Conservation (phyloP, 169 alveolate species). For the Amoebophrya sp. region DNA sequence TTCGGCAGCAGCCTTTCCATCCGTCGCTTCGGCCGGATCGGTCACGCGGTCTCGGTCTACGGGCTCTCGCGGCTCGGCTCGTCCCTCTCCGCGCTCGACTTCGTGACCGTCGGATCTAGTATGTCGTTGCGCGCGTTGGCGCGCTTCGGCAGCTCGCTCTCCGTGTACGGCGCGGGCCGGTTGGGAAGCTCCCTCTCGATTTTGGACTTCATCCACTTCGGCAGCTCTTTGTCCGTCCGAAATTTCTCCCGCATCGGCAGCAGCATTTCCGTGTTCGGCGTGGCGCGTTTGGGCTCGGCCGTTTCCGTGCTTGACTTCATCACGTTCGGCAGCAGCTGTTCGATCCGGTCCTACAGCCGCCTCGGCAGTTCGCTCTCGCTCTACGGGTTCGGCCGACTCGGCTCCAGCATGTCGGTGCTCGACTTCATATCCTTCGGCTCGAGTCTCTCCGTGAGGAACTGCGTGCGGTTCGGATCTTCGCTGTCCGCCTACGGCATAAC, state of each 20-base stretch:
- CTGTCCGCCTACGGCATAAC: neutral
- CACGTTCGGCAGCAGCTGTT: neutral
- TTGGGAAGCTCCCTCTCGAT: neutral
- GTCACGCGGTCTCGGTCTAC: neutral
- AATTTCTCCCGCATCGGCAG: neutral
- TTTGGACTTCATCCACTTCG: neutral
- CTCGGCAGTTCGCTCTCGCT: neutral
- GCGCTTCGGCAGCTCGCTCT: neutral
- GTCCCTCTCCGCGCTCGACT: neutral
- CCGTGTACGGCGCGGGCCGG: neutral
- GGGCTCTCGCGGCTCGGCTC: constrained; percentile 20
- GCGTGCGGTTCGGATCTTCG: neutral
- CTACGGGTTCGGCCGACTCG: neutral
- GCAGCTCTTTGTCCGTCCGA: neutral
- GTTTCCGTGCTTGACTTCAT: neutral
- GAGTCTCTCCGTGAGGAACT: neutral
- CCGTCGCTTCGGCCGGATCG: constrained; percentile 19
- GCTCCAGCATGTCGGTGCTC: neutral
- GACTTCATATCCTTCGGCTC: neutral
- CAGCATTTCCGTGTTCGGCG: neutral
- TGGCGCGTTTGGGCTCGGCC: neutral
- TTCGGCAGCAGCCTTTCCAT: constrained; percentile 7
- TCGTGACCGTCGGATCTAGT: neutral
- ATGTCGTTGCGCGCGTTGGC: neutral
- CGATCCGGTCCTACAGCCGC: constrained; percentile 4